Base-by-base conservation (phyloP, 768 basidiomycete species). In the Trametes coccinea region DNA sequence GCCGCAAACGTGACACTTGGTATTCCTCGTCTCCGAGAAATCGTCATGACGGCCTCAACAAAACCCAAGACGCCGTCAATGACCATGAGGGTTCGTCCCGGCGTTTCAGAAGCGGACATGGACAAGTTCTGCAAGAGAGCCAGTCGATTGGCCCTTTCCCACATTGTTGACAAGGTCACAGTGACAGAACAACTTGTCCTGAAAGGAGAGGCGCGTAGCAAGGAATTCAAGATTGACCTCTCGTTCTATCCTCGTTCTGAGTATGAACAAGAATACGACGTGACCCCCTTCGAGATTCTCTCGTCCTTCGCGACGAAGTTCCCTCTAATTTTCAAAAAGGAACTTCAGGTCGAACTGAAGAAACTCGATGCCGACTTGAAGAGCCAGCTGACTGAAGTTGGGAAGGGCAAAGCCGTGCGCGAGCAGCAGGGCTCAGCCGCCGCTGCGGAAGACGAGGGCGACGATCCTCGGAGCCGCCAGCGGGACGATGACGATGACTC, bases 1-100 rank as follows among this genome's bases (percentile, higher is more conserved):
- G 97, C 97, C 61, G 97, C 97, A 44, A 99, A 99, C 73, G 97
- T 99, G 62, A 99, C 97, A 0, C 83, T 99, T 46, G 97, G 97
- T 83, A 99, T 99, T 68, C 97, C 97, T 43, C 96, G 97, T 71
- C 80, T 99, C 6, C 89, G 96, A 74, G 97, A 99, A 78, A 97
- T 99, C 70, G 93, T 99, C 68, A 98, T 98, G 95, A 98, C 96
- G 0, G 97, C 97, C 5, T 95, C 96, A 5, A 85, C 85, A 67
- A 90, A 94, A 66, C 96, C 95, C 53, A 96, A 94, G 74, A 99
- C 97, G 2, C 97, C 97, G 6, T 98, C 94, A 5, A 99, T 99
- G 97, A 87, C 80, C 34, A 90, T 98, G 79, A 83, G 82, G 47
- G 80, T 95, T 44, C 80, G 82, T 9, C 74, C 79, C 0, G 82